phyloP scores from a whole-genome alignment of 306 rosid species.

The Cucurbita argyrosperma region DNA sequence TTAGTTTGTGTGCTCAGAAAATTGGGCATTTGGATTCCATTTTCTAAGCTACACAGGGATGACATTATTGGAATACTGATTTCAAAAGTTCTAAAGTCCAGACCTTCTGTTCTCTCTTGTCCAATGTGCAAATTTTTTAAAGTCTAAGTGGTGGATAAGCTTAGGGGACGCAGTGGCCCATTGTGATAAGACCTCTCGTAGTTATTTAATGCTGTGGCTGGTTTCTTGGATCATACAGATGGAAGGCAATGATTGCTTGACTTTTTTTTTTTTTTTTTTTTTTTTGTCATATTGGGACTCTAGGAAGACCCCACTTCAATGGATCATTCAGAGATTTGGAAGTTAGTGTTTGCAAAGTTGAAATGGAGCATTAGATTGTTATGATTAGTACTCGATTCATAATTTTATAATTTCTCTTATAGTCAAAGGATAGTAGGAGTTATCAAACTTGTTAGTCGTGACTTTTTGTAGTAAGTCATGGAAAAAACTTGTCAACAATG shows the following conservation, averaged over 20 bases:
- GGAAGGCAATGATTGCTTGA: neutral
- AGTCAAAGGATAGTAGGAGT: no score
- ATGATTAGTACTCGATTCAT: no score
- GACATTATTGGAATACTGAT: neutral
- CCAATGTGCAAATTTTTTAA: neutral
- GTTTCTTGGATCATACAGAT: neutral
- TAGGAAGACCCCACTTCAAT: neutral
- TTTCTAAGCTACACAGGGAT: neutral
- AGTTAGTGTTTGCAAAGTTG: no score
- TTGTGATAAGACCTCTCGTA: constrained; percentile 1
- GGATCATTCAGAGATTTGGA: neutral
- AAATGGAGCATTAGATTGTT: no score
- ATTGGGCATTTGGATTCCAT: neutral
- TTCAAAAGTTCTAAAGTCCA: neutral
- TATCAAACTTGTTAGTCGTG: no score
- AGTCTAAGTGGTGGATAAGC: neutral
- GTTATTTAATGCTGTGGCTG: neutral
- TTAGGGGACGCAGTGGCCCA: neutral
- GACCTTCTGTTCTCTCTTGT: neutral
- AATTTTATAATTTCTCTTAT: no score
- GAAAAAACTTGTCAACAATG: no score
- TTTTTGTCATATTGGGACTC: neutral
- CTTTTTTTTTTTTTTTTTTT: neutral
- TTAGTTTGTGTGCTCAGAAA: neutral
- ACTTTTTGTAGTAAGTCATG: no score